phyloP scores from a whole-genome alignment of 164 flowering plant genomes.

The Liquidambar formosana region DNA sequence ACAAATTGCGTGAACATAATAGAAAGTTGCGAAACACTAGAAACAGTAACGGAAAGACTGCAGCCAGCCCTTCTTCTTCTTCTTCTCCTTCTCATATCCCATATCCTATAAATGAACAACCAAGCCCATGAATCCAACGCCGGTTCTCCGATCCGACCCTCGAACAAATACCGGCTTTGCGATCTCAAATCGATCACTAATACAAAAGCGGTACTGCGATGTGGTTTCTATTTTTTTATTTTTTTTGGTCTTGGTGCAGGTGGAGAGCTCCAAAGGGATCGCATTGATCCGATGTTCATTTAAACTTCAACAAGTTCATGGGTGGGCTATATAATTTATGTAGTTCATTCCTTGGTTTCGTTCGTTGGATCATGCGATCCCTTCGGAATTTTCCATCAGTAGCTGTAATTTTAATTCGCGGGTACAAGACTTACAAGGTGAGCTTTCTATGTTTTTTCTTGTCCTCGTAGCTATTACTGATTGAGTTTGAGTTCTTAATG shows the following conservation, averaged over 20 bases:
- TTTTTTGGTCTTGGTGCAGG: constrained; percentile 33
- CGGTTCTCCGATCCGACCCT: neutral
- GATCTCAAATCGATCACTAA: neutral
- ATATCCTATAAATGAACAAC: neutral
- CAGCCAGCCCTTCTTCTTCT: neutral
- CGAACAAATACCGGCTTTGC: neutral
- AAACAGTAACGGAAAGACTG: neutral
- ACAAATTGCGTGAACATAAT: constrained; percentile 13
- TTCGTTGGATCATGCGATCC: constrained; percentile 53
- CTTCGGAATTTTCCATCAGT: constrained; percentile 52
- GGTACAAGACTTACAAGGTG: neutral
- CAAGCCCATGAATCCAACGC: neutral
- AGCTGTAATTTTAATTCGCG: constrained; percentile 2
- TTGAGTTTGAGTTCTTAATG: too few species aligned
- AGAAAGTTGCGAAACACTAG: neutral
- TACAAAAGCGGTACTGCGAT: too few species aligned
- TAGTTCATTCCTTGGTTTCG: constrained; percentile 1
- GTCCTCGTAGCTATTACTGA: neutral
- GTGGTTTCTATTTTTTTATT: neutral
- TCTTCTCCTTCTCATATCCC: neutral
- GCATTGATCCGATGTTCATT: constrained; percentile 50
- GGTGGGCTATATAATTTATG: neutral
- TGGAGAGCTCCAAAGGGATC: constrained; percentile 74
- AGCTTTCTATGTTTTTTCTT: neutral
- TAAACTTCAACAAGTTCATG: neutral